Conservation (phyloP, 2,329 filamentous ascomycete species). For the Fusarium subtropicale region DNA sequence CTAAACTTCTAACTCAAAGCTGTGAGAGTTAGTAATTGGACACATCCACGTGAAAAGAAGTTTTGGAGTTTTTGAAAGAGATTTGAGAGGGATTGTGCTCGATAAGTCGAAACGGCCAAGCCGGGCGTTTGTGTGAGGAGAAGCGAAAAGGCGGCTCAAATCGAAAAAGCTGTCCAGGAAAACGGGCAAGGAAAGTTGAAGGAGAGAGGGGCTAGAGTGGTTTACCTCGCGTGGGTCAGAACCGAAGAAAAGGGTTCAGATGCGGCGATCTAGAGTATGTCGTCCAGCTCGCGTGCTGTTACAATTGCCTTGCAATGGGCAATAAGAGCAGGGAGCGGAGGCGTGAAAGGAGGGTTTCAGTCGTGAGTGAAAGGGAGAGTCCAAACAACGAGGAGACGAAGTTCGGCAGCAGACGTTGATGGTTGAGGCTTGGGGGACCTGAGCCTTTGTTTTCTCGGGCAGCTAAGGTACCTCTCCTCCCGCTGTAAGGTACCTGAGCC, state of each 20-base stretch:
- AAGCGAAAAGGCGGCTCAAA: conserved; percentile 37
- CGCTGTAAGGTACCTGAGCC: background rate
- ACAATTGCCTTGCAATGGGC: conserved; percentile 57
- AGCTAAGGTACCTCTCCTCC: conserved; percentile 4
- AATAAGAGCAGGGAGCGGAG: conserved; percentile 51
- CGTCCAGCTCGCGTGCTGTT: conserved; percentile 54
- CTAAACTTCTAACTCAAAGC: conserved; percentile 39
- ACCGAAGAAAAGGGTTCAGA: conserved; percentile 39
- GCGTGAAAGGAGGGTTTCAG: conserved; percentile 42
- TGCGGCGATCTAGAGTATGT: conserved; percentile 46
- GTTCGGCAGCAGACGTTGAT: conserved; percentile 48
- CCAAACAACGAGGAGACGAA: conserved; percentile 44
- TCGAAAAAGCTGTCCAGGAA: conserved; percentile 36
- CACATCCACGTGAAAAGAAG: conserved; percentile 34
- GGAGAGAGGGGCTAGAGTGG: conserved; percentile 37
- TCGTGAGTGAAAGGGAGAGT: conserved; percentile 47
- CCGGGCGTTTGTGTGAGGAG: conserved; percentile 38
- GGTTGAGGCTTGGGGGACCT: conserved; percentile 54
- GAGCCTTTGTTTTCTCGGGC: conserved; percentile 53
- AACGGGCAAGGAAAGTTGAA: conserved; percentile 36
- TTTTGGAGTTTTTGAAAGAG: conserved; percentile 26
- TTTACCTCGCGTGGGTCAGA: conserved; percentile 48
- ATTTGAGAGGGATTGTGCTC: conserved; percentile 7
- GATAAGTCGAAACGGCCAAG: conserved; percentile 10
- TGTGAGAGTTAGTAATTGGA: conserved; percentile 36